Evolutionary conservation across 2,329 filamentous ascomycete genomes (phyloP).

Genomic region (Exophiala viscosa): DNA sequence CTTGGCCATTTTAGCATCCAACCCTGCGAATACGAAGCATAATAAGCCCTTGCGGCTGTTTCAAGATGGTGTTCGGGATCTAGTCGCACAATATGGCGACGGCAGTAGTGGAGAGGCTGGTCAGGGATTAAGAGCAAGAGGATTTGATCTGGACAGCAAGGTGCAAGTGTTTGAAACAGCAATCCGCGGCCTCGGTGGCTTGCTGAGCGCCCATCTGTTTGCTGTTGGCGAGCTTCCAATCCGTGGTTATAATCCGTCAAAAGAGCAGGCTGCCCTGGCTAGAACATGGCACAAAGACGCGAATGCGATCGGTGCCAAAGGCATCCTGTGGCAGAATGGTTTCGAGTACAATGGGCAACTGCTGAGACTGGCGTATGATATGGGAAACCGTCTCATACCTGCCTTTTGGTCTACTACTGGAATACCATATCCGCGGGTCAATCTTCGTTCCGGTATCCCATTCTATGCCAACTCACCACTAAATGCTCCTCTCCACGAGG

Average conservation of each 20-base stretch:
- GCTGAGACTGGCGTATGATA: constrained; percentile 79
- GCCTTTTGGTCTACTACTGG: constrained; percentile 90
- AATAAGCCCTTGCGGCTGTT: constrained; percentile 68
- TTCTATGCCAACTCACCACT: constrained; percentile 87
- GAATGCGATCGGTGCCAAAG: constrained; percentile 25
- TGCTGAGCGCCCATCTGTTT: constrained; percentile 91
- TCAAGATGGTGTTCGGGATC: constrained; percentile 69
- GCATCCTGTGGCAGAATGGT: constrained; percentile 69
- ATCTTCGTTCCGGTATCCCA: constrained; percentile 82
- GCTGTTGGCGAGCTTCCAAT: constrained; percentile 88
- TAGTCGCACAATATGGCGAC: constrained; percentile 84
- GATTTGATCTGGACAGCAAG: constrained; percentile 95
- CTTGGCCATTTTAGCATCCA: constrained; percentile 83
- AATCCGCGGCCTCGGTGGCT: constrained; percentile 84
- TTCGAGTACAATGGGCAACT: constrained; percentile 87
- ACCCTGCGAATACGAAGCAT: constrained; percentile 52
- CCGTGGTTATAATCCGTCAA: constrained; percentile 62
- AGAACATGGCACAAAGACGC: constrained; percentile 40
- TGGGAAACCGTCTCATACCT: constrained; percentile 78
- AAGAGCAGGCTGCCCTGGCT: constrained; percentile 37
- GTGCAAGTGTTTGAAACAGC: constrained; percentile 98
- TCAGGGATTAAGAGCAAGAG: constrained; percentile 67
- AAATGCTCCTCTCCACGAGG: constrained; percentile 41
- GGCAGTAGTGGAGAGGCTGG: constrained; percentile 66
- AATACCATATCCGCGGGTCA: constrained; percentile 91